Base-by-base conservation (phyloP, 106 monocot species). In the Vanilla planifolia region DNA sequence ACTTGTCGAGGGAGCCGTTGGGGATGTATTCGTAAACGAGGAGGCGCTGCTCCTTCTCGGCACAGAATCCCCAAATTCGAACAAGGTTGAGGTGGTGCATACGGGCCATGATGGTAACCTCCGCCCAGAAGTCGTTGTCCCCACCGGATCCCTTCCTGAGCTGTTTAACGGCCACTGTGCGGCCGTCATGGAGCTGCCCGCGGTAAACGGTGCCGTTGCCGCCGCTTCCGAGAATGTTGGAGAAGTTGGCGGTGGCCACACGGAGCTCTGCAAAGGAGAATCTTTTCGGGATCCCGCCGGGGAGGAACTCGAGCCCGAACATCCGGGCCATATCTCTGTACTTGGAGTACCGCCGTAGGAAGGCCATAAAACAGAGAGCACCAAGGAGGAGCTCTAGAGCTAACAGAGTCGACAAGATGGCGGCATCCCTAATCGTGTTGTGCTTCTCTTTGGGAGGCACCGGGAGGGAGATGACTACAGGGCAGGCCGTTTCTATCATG, bases 51-150 rank as follows among this genome's bases (percentile, higher is more conserved):
- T 77, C 75, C 70, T 78, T 86, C 43, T 92, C 92, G 22, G 86
- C 80, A 56, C 92, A 92, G 72, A 92, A 92, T 8, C 91, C 91
- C 91, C 91, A 91, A 71, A 91, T 68, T 0, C 86, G 68, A 4
- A 92, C 91, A 19, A 92, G 80, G 65, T 87, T 92, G 35, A 86
- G 77, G 66, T 92, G 92, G 67, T 87, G 92, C 92, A 92, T 87
- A 29, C 92, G 43, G 16, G 83, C 86, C 48, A 92, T 84, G 65
- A 92, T 84, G 26, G 69, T 82, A 0, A 86, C 83, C 64, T 92
- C 92, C 0, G 77, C 86, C 86, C 86, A 83, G 68, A 92, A 92
- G 24, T 92, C 86, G 0, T 71, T 64, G 50, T 92, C 92, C 21
- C 69, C 80, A 2, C 79, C 73, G n/a, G 62, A 59, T 15, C 69